Conservation (phyloP, 345 rosid genomes). For the Lepidium aucheri region DNA sequence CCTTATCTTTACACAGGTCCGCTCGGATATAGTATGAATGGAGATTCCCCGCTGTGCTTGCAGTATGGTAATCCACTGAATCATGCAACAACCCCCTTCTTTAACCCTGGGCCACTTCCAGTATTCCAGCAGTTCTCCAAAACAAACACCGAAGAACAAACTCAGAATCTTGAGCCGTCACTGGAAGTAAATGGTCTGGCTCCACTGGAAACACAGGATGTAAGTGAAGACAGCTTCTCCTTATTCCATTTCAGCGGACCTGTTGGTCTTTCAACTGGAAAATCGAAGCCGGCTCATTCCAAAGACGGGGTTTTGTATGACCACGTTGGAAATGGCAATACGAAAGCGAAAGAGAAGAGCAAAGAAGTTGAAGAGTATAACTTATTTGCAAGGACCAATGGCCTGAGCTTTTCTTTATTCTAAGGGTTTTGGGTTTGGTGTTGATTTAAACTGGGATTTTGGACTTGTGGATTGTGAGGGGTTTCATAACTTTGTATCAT, state of each 20-base stretch:
- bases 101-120: constrained; percentile 45
- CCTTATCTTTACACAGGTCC: constrained; percentile 53
- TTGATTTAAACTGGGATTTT: not conserved
- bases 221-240: constrained; percentile 46
- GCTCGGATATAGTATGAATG: constrained; percentile 40
- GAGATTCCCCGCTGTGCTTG: constrained; percentile 27
- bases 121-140: constrained; percentile 46
- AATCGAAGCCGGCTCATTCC: constrained; percentile 32
- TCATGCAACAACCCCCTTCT: constrained; percentile 41
- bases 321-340: constrained; percentile 30
- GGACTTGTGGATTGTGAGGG: constrained; percentile 1
- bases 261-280: constrained; percentile 47
- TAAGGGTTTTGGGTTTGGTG: constrained; percentile 26
- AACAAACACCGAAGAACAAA: constrained; percentile 35
- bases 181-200: not conserved
- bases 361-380: constrained; percentile 71
- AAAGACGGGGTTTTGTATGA: constrained; percentile 42
- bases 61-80: constrained; percentile 43
- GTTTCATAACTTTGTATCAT: constrained; percentile 8
- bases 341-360: constrained; percentile 20
- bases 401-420: constrained; percentile 62
- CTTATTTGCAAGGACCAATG: constrained; percentile 72
- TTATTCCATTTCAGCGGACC: constrained; percentile 90
- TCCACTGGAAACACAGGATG: not conserved
- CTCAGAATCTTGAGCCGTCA: constrained; percentile 37